A percentile compares a stretch with the other conserved stretches of the same genome.
Evolutionary conservation across 495 filamentous ascomycete genomes (phyloP).

Genomic region (Aspergillus cavernicola): DNA sequence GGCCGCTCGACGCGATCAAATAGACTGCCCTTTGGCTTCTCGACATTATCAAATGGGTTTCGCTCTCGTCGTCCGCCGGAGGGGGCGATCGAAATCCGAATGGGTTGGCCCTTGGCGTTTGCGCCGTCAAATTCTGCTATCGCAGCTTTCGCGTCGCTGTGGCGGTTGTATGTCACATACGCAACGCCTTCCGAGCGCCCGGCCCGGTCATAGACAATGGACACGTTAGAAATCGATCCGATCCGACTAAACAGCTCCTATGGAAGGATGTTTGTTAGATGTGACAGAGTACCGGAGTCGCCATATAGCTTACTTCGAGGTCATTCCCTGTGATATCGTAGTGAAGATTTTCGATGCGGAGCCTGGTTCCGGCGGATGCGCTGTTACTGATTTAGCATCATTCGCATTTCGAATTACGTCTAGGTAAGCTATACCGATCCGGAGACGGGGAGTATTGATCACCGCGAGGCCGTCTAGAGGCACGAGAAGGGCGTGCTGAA

Average conservation of each 20-base stretch:
- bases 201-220: slow-evolving; percentile 81
- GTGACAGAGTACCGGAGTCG: not conserved
- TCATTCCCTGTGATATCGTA: slow-evolving; percentile 89
- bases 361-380: slow-evolving; percentile 58
- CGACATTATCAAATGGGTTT: slow-evolving; percentile 51
- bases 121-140: slow-evolving; percentile 83
- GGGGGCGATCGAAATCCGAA: slow-evolving; percentile 69
- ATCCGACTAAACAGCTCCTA: slow-evolving; percentile 81
- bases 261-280: not conserved
- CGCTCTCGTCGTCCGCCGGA: slow-evolving; percentile 49
- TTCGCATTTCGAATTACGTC: slow-evolving; percentile 14
- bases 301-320: slow-evolving; percentile 58
- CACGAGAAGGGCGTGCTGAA: slow-evolving; percentile 39
- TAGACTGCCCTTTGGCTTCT: slow-evolving; percentile 64
- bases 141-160: slow-evolving; percentile 67
- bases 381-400: slow-evolving; percentile 3
- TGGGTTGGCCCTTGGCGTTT: slow-evolving; percentile 90
- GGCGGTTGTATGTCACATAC: slow-evolving; percentile 72
- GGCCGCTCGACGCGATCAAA: slow-evolving; percentile 68
- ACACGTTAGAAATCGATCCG: slow-evolving; percentile 64
- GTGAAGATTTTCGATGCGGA: slow-evolving; percentile 88
- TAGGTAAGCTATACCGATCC: slow-evolving; percentile 42
- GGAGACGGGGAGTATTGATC: slow-evolving; percentile 46
- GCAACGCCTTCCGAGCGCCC: slow-evolving; percentile 86
- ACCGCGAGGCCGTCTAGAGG: slow-evolving; percentile 31